Evolutionary conservation across 208 protist genomes (phyloP).

Genomic region (Leishmania martiniquensis): DNA sequence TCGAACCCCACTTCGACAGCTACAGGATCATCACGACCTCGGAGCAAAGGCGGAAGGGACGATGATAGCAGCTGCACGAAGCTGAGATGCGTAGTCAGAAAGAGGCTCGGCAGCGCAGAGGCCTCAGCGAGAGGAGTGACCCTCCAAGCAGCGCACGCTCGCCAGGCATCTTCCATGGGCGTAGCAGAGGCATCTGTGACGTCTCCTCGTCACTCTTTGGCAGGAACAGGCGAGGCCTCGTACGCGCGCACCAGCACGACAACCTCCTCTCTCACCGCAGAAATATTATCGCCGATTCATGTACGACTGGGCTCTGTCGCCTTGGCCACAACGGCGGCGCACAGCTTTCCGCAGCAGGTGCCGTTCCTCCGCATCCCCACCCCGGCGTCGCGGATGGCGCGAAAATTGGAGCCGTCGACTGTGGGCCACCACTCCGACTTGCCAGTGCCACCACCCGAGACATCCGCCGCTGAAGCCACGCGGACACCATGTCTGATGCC

Average conservation of each 20-base stretch:
- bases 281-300: neutral
- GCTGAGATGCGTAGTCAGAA: neutral
- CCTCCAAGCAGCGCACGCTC: neutral
- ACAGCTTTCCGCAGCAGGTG: neutral
- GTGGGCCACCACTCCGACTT: slow-evolving; percentile 14
- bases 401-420: slow-evolving; percentile 11
- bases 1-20: neutral
- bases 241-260: neutral
- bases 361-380: neutral
- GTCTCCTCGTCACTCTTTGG: neutral
- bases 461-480: neutral
- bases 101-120: neutral
- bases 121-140: neutral
- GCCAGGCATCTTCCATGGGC: neutral
- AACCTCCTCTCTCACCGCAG: neutral
- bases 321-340: neutral
- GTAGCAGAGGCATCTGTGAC: neutral
- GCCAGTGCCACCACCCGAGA: neutral
- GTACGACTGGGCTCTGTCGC: neutral
- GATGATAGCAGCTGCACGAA: neutral
- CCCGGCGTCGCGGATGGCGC: neutral
- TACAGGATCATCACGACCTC: too few species aligned
- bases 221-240: neutral
- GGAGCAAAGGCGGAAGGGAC: neutral
- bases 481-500: neutral